Evolutionary conservation across 192 early-diverging fungal genomes (phyloP), one percentile per base, ranked within the genome.

Genomic region (Physocladia obscura): DNA sequence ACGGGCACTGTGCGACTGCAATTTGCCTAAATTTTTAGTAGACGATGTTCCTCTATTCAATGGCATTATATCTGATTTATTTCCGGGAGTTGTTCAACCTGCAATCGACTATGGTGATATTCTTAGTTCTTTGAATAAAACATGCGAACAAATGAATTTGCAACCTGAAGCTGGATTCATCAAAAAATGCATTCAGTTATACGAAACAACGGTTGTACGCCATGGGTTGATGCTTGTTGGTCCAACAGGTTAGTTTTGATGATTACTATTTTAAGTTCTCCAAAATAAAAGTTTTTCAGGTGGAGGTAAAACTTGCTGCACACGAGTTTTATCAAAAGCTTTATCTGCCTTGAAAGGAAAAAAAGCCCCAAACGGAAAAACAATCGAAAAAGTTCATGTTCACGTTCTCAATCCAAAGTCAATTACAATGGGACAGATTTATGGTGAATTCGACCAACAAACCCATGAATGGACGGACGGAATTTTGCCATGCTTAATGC

Each of bases 401-500:
- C 73, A 81, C 61, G 81, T 84, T 19, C 67, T 87, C 0, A 87
- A 87, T 58, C 86, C 86, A 0, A 87, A 87, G 62, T 87, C 86
- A 8, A 87, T 87, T 40, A 87, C 86, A 2, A 87, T 87, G 86
- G 86, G 86, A 13, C 86, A 87, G 54, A 74, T 87, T 21, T 87
- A 87, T 57, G 86, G 86, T 29, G 80, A 86, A 71, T 87, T 87
- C 67, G 86, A 87, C 52, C 81, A 51, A 27, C 79, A 83, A 63
- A 84, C 86, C 8, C 86, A 87, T 54, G 86, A 87, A 60, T 87
- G 86, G 86, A 80, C 82, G 1, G 86, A 87, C 50, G 86, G 86
- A 19, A 84, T 87, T 26, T 62, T 87, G 11, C 80, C 85, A 2
- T 79, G 80, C 60, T 61, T 84, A 13, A 84, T 87, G 82, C 51